Percentiles rank a stretch among this genome's conserved stretches.
phyloP scores from a whole-genome alignment of 257 asterid species.

The Euphrasia confusa region DNA sequence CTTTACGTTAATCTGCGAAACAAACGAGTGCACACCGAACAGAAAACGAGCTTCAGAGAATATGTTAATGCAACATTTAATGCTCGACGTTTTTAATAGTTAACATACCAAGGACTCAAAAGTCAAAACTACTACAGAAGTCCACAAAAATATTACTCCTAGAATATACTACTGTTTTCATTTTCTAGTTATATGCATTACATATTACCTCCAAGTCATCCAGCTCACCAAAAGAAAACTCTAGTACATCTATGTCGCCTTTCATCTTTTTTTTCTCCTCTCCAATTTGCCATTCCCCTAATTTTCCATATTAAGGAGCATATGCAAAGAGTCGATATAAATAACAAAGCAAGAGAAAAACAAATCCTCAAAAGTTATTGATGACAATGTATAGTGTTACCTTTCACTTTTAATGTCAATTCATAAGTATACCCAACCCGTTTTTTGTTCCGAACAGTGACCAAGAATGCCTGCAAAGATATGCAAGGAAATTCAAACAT shows the following conservation, averaged over 20 bases:
- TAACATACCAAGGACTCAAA: no score
- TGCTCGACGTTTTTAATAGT: no score
- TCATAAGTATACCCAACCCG: slow-evolving; percentile 94
- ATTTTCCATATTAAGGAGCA: slow-evolving; percentile 2
- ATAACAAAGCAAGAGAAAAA: no score
- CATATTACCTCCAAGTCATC: slow-evolving; percentile 86
- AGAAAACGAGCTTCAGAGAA: no score
- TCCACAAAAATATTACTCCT: no score
- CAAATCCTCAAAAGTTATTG: not conserved
- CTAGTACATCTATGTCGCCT: slow-evolving; percentile 67
- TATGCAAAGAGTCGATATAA: not conserved
- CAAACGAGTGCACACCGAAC: not conserved
- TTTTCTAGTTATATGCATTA: not conserved
- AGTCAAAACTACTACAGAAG: no score
- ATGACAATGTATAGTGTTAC: slow-evolving; percentile 30
- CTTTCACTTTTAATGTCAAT: slow-evolving; percentile 64
- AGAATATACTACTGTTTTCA: no score
- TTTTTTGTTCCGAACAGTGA: slow-evolving; percentile 85
- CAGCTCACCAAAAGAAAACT: slow-evolving; percentile 88
- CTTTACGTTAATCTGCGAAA: slow-evolving; percentile 49
- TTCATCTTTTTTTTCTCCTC: slow-evolving; percentile 63
- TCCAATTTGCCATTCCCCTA: slow-evolving; percentile 86
- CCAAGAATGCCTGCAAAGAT: slow-evolving; percentile 71
- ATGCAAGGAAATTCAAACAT: slow-evolving; percentile 1
- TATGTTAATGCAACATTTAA: no score